Evolutionary conservation across 441 rosid genomes (phyloP).

Genomic region (Euphorbia celastroides): DNA sequence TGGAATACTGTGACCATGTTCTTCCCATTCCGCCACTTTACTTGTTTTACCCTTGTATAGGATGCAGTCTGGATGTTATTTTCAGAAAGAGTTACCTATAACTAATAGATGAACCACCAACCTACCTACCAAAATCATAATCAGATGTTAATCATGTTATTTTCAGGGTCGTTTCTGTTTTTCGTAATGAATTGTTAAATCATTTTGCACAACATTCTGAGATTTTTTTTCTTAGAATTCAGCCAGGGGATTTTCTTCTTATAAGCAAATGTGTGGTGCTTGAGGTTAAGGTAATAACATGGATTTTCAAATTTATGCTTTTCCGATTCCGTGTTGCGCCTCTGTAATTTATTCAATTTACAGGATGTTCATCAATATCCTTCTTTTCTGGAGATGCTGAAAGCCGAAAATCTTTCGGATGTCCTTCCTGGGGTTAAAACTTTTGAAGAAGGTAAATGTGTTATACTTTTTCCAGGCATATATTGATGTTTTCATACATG

Average conservation of each 20-base stretch:
- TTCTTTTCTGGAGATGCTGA: slow-evolving; percentile 58
- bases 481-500: neutral
- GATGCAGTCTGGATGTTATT: no score
- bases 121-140: neutral
- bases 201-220: neutral
- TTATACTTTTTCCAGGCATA: neutral
- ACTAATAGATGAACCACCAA: neutral
- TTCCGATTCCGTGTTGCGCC: slow-evolving; percentile 4
- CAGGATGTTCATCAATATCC: slow-evolving; percentile 46
- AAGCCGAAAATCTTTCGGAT: slow-evolving; percentile 44
- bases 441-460: slow-evolving; percentile 52
- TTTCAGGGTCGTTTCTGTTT: neutral
- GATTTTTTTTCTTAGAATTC: slow-evolving; percentile 38
- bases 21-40: no score
- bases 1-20: no score
- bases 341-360: slow-evolving; percentile 22
- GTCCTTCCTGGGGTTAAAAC: slow-evolving; percentile 62
- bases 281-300: slow-evolving; percentile 55
- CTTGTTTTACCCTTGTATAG: no score
- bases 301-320: slow-evolving; percentile 8
- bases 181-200: neutral
- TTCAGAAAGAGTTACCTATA: neutral
- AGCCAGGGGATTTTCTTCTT: slow-evolving; percentile 42
- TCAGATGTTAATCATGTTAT: neutral
- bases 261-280: slow-evolving; percentile 54